Evolutionary conservation across 306 rosid species (phyloP).

Genomic region (Inga leiocalycina): DNA sequence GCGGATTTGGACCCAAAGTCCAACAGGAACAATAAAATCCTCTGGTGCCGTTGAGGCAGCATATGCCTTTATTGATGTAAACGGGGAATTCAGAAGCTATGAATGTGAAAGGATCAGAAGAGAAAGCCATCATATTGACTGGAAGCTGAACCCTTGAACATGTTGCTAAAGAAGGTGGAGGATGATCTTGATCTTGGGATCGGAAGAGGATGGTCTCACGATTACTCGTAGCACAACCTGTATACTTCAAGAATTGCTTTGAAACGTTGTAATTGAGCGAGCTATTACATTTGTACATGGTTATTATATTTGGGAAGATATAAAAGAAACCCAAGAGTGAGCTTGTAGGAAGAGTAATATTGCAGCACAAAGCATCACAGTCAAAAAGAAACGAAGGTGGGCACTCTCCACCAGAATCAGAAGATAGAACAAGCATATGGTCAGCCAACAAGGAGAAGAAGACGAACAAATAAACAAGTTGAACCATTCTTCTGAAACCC

Average conservation of each 20-base stretch:
- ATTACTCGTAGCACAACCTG: not conserved
- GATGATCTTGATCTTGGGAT: not conserved
- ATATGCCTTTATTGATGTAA: no score
- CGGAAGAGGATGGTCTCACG: not conserved
- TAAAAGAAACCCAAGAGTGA: no score
- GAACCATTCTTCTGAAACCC: not conserved
- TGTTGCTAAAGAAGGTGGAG: not conserved
- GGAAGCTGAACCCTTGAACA: slow-evolving; percentile 27
- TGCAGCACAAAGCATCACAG: no score
- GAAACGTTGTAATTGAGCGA: not conserved
- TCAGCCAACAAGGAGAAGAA: not conserved
- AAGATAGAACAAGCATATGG: not conserved
- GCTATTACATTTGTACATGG: not conserved
- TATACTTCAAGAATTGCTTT: not conserved
- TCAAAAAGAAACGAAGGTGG: slow-evolving; percentile 3
- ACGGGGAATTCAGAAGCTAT: slow-evolving; percentile 2
- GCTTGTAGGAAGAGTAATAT: no score
- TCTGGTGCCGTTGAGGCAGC: no score
- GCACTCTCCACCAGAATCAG: not conserved
- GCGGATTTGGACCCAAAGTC: no score
- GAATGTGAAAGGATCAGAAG: not conserved
- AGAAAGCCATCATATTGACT: no score
- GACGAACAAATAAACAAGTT: not conserved
- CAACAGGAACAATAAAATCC: no score
- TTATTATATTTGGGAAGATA: no score